phyloP scores from a whole-genome alignment of 139 green algal genomes.

The Ettlia oleoabundans region DNA sequence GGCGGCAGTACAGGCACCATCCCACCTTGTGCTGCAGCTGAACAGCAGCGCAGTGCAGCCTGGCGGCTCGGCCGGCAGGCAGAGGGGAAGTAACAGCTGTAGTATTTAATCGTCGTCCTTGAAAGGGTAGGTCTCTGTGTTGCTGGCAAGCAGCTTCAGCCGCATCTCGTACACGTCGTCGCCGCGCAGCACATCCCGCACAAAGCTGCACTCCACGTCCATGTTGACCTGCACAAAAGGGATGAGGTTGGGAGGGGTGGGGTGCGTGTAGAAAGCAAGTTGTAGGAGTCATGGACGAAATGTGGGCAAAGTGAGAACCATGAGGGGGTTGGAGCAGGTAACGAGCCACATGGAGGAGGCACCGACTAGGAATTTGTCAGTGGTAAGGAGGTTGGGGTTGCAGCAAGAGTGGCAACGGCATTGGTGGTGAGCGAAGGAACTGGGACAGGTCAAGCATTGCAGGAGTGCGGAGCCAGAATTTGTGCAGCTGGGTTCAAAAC shows the following conservation, averaged over 20 bases:
- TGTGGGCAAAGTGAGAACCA: background rate
- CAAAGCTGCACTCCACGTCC: slow-evolving; percentile 80
- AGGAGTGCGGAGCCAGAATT: no score
- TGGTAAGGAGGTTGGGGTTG: background rate
- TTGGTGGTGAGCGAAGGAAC: no score
- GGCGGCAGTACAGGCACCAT: no score
- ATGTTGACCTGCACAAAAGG: slow-evolving; percentile 79
- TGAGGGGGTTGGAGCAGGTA: background rate
- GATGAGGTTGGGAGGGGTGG: background rate
- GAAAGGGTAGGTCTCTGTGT: slow-evolving; percentile 87
- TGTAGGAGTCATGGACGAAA: background rate
- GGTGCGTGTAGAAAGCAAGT: background rate
- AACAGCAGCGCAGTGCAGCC: no score
- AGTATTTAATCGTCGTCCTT: slow-evolving; percentile 90
- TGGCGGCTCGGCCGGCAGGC: no score
- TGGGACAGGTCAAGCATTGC: no score
- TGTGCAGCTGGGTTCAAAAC: no score
- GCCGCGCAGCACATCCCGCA: slow-evolving; percentile 84
- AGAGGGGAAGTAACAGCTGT: no score
- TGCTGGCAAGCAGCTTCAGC: slow-evolving; percentile 68
- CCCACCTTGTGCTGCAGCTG: no score
- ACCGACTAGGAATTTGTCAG: no score
- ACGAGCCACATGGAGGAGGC: background rate
- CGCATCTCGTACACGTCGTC: slow-evolving; percentile 89
- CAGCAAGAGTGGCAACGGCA: no score